Base-by-base conservation (phyloP, 345 rosid species). In the Turnera subulata region DNA sequence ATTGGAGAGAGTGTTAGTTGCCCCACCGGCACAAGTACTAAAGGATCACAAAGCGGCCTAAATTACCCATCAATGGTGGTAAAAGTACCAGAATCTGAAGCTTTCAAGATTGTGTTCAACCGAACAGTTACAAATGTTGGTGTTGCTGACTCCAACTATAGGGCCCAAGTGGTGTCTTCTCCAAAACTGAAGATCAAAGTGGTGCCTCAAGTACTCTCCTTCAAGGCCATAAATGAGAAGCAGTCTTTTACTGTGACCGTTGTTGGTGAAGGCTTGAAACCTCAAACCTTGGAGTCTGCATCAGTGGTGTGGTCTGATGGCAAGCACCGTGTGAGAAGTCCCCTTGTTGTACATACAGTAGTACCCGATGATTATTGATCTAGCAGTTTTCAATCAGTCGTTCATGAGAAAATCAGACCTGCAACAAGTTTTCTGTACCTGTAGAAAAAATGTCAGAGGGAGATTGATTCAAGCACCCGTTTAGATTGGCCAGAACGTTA, bases 41-140 rank as follows among this genome's bases (percentile, higher is more conserved):
- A 62, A 25, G 49, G 26, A 6, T 52, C 75, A 5, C 53, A 72
- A 0, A 53, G 52, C 32, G 80, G 79, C 72, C 61, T 88, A 17
- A 84, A 84, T 53, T 82, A 84, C 59, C 88, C 89, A 17, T 65
- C 85, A 8, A 44, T 82, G 55, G 35, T 76, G 26, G 70, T 73
- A 43, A 11, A 13, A 44, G 68, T 76, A 26, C 8, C 67, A 2
- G 10, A 24, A 6, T 25, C 0, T 6, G 19, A 38, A 24, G 9
- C 80, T 6, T 73, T 80, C 61, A 58, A 39, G 1, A 12, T 75
- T 15, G 23, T 29, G 8, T 76, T 87, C 50, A 46, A 15, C 22
- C 69, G 88, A 64, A 82, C 79, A 23, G 88, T 84, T 19, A 82
- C 83, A 33, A 87, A 87, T 49, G 91, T 82, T 5, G 84, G 88